These are phyloP conservation scores for Microglena sp. DNA, from an alignment of 139 green algal genomes.

Conservation along the genomic window DNA sequence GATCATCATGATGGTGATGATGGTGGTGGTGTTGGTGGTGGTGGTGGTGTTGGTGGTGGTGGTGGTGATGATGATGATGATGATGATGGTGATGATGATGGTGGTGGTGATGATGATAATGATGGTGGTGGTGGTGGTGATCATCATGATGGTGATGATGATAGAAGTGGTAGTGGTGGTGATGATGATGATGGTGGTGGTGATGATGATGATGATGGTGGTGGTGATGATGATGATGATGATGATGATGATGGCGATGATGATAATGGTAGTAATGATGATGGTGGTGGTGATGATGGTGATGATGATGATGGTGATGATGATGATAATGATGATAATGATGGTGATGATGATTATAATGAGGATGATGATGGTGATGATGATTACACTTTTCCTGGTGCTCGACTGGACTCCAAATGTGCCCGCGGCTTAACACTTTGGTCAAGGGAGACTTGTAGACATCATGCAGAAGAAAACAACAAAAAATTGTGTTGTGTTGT, in stretches of 20 bases:
- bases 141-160: background rate
- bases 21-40: too few species aligned
- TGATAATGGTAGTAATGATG: conserved; percentile 1
- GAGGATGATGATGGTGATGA: too few species aligned
- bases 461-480: too few species aligned
- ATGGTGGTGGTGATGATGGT: background rate
- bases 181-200: background rate
- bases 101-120: background rate
- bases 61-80: background rate
- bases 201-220: background rate
- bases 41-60: too few species aligned
- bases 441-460: too few species aligned
- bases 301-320: background rate
- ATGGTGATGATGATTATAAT: too few species aligned
- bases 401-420: too few species aligned
- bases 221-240: background rate
- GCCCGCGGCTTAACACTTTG: too few species aligned
- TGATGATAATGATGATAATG: background rate
- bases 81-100: background rate
- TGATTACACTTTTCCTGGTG: too few species aligned
- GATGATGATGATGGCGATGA: conserved; percentile 6
- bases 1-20: background rate
- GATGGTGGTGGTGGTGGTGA: background rate
- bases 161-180: background rate
- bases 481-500: too few species aligned